These are phyloP conservation scores for Deinandra increscens DNA, from an alignment of 129 eudicot genomes.

Conservation along the genomic window DNA sequence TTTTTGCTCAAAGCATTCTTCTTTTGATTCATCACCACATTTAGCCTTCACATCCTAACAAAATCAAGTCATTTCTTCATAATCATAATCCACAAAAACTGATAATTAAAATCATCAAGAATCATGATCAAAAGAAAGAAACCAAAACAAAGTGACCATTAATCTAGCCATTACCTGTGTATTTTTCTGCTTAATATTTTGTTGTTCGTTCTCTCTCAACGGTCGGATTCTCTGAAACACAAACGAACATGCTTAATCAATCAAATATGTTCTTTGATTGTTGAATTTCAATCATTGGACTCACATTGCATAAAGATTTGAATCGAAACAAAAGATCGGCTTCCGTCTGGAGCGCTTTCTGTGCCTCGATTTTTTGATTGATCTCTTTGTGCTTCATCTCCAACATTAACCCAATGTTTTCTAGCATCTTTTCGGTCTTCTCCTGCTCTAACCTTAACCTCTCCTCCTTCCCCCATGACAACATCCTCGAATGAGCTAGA, in stretches of 20 bases:
- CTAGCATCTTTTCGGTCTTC: conserved; percentile 12
- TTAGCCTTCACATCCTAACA: not conserved
- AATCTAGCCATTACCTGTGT: not conserved
- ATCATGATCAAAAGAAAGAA: not conserved
- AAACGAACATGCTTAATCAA: not conserved
- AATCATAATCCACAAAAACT: not conserved
- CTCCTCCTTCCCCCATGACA: conserved; percentile 32
- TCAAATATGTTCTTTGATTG: not conserved
- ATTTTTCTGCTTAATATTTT: not conserved
- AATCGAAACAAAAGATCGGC: conserved; percentile 31
- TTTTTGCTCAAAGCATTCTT: not conserved
- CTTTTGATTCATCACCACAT: not conserved
- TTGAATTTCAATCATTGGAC: not conserved
- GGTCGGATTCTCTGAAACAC: conserved; percentile 22
- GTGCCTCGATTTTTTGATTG: conserved; percentile 10
- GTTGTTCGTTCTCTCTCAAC: conserved; percentile 27
- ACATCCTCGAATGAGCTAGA: not conserved
- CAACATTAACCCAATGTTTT: conserved; percentile 18
- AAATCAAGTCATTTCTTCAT: not conserved
- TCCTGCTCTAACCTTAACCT: conserved; percentile 23
- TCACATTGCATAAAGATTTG: conserved; percentile 27
- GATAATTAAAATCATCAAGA: not conserved
- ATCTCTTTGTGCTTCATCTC: conserved; percentile 23
- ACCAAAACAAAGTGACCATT: not conserved
- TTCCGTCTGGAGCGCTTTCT: conserved; percentile 30